Base-by-base conservation (phyloP, 805 yeast genomes). In the Schwanniomyces yamadae region DNA sequence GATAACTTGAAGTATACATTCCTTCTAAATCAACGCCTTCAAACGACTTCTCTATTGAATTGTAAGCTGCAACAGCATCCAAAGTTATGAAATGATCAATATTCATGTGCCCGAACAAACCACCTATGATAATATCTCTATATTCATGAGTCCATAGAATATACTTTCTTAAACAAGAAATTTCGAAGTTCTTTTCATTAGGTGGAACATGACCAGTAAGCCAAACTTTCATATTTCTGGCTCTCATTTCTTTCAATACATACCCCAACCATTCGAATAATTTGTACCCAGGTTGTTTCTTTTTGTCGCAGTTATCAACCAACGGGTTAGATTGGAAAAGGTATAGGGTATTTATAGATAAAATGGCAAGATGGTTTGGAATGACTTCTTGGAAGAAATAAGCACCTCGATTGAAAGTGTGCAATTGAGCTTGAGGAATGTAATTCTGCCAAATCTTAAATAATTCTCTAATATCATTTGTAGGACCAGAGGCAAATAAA, bases 171-270 rank as follows among this genome's bases (percentile, higher is more conserved):
- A 76, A 79, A 53, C 96, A 87, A 28, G 82, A 69, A 13, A 72
- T 66, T 49, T 87, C 95, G 42, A 75, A 78, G 55, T 87, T 87
- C 56, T 86, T 86, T 17, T 80, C 79, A 31, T 82, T 76, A 4
- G 95, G 95, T 3, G 95, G 95, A 11, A 88, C 95, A 63, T 87
- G 96, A 4, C 95, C 95, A 28, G 82, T 69, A 15, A 87, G 61
- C 95, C 95, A 88, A 12, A 84, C 95, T 61, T 87, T 87, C 78
- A 87, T 81, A 12, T 77, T 75, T 41, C 95, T 65, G 15, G 68
- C 63, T 50, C 96, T 70, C 61, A 87, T 61, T 55, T 86, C 95
- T 52, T 80, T 76, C 41, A 88, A 66, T 2, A 82, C 80, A 30
- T 75, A 70, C 3, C 93, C 91, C 5, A 88, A 60, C 95, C 95